A percentile compares a stretch with the other conserved stretches of the same genome.
phyloP scores from a whole-genome alignment of 148 eudicot genomes.

The Simmondsia chinensis region DNA sequence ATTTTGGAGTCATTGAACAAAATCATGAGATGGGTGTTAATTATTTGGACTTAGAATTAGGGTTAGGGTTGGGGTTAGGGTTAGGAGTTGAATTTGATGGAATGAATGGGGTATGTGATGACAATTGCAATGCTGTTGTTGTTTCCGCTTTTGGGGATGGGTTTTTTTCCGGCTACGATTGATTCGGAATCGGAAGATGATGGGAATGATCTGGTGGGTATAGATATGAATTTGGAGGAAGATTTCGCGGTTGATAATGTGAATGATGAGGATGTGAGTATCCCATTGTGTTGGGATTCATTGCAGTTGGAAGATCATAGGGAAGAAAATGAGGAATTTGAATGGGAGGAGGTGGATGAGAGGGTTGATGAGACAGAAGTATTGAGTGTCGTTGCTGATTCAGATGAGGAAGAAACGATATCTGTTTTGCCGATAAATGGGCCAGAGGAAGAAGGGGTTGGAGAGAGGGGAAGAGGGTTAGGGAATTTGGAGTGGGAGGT shows the following conservation, averaged over 20 bases:
- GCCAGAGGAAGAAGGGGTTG: slow-evolving; percentile 18
- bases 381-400: slow-evolving; percentile 26
- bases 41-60: slow-evolving; percentile 31
- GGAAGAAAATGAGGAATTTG: slow-evolving; percentile 34
- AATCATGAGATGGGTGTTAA: slow-evolving; percentile 22
- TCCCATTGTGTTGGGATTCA: slow-evolving; percentile 37
- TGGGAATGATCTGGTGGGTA: slow-evolving; percentile 9
- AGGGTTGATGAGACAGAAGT: slow-evolving; percentile 36
- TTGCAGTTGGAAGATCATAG: slow-evolving; percentile 26
- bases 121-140: slow-evolving; percentile 25
- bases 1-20: slow-evolving; percentile 21
- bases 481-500: slow-evolving; percentile 42
- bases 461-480: slow-evolving; percentile 14
- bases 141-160: slow-evolving; percentile 37
- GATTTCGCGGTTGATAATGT: slow-evolving; percentile 15
- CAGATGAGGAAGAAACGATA: slow-evolving; percentile 24
- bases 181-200: slow-evolving; percentile 30
- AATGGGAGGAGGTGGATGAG: slow-evolving; percentile 65
- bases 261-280: slow-evolving; percentile 19
- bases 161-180: slow-evolving; percentile 23
- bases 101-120: slow-evolving; percentile 3
- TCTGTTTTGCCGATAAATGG: slow-evolving; percentile 17
- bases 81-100: slow-evolving; percentile 9
- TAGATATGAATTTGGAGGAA: slow-evolving; percentile 22
- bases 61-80: slow-evolving; percentile 33